Percentiles rank a stretch among this genome's conserved stretches.
phyloP scores from a whole-genome alignment of 2,329 filamentous ascomycete genomes.

The Nigrograna mackinnonii region DNA sequence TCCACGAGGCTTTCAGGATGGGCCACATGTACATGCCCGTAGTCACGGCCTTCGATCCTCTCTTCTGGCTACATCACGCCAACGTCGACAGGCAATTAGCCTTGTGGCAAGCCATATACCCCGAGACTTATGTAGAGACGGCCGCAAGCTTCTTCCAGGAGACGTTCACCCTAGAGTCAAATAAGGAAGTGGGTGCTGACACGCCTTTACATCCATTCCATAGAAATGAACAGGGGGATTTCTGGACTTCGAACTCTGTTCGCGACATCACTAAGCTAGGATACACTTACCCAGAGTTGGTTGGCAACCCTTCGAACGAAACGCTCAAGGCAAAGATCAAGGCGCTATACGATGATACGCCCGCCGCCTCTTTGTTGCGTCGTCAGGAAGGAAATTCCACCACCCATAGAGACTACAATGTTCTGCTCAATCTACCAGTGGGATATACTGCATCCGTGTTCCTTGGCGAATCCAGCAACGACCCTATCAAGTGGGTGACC shows the following conservation, averaged over 20 bases:
- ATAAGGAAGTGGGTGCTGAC: not conserved
- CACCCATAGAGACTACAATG: not conserved
- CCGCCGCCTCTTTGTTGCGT: not conserved
- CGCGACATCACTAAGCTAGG: not conserved
- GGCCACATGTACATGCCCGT: conserved; percentile 40
- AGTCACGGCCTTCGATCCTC: conserved; percentile 14
- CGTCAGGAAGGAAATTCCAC: not conserved
- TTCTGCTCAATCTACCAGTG: not conserved
- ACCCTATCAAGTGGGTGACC: not conserved
- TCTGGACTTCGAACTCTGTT: not conserved
- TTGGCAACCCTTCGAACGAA: not conserved
- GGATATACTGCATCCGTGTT: not conserved
- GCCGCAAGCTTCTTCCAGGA: not conserved
- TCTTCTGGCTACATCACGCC: conserved; percentile 18
- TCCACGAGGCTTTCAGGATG: conserved; percentile 8
- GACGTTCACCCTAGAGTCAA: not conserved
- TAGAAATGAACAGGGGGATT: not conserved
- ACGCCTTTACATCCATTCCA: not conserved
- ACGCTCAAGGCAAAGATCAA: not conserved
- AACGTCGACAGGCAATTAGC: conserved; percentile 7
- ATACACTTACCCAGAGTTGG: conserved; percentile 1
- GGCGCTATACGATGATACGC: not conserved
- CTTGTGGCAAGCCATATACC: not conserved
- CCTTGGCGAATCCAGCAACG: not conserved
- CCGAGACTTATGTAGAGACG: not conserved